Evolutionary conservation across 768 basidiomycete species (phyloP), one percentile per base, ranked within the genome.

Genomic region (Pleurotus platypus): DNA sequence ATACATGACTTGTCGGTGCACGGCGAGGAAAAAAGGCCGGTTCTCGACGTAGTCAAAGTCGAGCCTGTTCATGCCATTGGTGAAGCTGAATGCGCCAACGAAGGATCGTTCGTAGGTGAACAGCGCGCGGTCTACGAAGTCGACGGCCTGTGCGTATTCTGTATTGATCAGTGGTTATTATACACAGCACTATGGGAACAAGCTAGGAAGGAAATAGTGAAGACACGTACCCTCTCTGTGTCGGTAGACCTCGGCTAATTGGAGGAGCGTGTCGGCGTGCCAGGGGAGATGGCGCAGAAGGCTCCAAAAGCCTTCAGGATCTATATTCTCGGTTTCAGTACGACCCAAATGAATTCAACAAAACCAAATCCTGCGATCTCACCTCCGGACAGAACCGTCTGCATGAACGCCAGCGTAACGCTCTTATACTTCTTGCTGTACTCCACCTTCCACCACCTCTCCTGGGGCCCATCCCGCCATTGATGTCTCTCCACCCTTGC

Each of bases 41-140:
- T 96, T 98, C 70, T 98, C 95, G 9, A 97, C 90, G 11, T 73
- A 79, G 60, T 92, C 86, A 67, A 98, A 99, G 65, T 96, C 93
- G 2, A 99, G 81, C 9, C 95, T 82, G 59, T 89, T 90, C 2
- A 79, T 71, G 6, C 95, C 96, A 37, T 73, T 84, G 1, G 92
- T 86, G 70, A 97, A 87, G 62, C 82, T 92, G 76, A 95, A 96
- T 0, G 88, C 76, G 2, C 94, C 92, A 13, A 93, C 80, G 62
- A 98, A 90, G 9, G 90, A 85, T 11, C 94, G 84, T 64, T 98
- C 95, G 60, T 95, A 97, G 0, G 94, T 86, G 72, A 95, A 98
- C 13, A 99, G 69, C 0, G 95, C 90, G n/a, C 94, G 83, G 56
- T 93, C 90, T n/a, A 94, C 84, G 63, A 85, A 92, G 59, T 97